phyloP scores from a whole-genome alignment of 1,284 basidiomycete genomes.

The Volvariella surrecta region DNA sequence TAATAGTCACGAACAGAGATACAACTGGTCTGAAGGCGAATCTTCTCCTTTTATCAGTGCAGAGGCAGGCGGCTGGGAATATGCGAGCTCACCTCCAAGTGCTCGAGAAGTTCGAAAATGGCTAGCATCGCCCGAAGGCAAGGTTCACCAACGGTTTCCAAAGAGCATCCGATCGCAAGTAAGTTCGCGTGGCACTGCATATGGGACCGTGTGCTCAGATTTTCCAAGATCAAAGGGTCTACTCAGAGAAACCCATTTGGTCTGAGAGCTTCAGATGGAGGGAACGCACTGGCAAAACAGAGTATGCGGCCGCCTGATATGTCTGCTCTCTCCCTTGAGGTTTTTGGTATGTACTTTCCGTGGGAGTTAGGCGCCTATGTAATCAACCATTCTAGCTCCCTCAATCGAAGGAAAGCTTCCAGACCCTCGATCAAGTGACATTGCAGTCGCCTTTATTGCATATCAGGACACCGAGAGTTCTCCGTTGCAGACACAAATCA shows the following conservation, averaged over 20 bases:
- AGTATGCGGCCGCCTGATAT: slow-evolving; percentile 76
- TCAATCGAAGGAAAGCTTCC: slow-evolving; percentile 61
- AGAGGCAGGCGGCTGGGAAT: slow-evolving; percentile 67
- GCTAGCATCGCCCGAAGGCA: slow-evolving; percentile 26
- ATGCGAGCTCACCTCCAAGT: slow-evolving; percentile 57
- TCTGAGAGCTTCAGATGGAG: slow-evolving; percentile 46
- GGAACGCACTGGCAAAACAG: slow-evolving; percentile 40
- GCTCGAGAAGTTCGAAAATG: slow-evolving; percentile 42
- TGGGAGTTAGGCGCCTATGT: background rate
- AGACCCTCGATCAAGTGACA: slow-evolving; percentile 61
- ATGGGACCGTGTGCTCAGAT: too few species aligned
- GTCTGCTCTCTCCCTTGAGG: slow-evolving; percentile 76
- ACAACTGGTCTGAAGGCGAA: too few species aligned
- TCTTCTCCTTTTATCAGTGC: too few species aligned
- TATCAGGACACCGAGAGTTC: slow-evolving; percentile 20
- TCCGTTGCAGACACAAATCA: background rate
- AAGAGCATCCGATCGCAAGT: slow-evolving; percentile 47
- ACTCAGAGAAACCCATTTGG: slow-evolving; percentile 72
- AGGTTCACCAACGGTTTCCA: slow-evolving; percentile 10
- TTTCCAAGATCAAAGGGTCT: slow-evolving; percentile 73
- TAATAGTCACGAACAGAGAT: too few species aligned
- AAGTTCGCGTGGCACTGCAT: too few species aligned
- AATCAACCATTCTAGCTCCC: slow-evolving; percentile 34
- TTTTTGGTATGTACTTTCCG: slow-evolving; percentile 56
- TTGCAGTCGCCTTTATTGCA: slow-evolving; percentile 53